Evolutionary conservation across 2,329 filamentous ascomycete genomes (phyloP).

Genomic region (Eutypella sp.): DNA sequence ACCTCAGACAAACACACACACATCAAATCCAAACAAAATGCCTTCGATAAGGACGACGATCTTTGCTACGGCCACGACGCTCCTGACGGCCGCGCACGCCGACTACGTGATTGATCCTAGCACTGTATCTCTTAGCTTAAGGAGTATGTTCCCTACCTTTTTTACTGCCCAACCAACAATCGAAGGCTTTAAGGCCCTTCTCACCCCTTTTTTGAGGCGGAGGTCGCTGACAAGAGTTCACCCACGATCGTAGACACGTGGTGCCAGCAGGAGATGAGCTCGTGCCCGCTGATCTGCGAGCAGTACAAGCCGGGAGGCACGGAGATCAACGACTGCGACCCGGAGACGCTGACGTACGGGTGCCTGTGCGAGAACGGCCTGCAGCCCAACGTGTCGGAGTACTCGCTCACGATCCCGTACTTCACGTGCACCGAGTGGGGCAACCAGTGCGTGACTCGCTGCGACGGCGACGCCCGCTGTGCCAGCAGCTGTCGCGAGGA

Average conservation of each 20-base stretch:
- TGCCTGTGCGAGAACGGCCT: slow-evolving; percentile 66
- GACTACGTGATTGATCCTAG: slow-evolving; percentile 59
- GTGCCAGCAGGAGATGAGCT: slow-evolving; percentile 58
- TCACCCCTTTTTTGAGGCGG: not conserved
- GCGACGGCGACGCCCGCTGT: slow-evolving; percentile 54
- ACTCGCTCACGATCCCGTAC: slow-evolving; percentile 73
- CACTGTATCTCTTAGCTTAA: slow-evolving; percentile 46
- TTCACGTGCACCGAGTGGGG: slow-evolving; percentile 70
- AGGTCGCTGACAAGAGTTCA: not conserved
- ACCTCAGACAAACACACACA: too few relatives aligned
- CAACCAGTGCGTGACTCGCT: slow-evolving; percentile 59
- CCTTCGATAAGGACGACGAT: slow-evolving; percentile 48
- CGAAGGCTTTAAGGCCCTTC: slow-evolving; percentile 3
- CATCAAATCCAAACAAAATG: slow-evolving; percentile 38
- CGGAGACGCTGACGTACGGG: slow-evolving; percentile 59
- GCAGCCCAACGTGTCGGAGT: slow-evolving; percentile 69
- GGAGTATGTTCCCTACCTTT: slow-evolving; percentile 39
- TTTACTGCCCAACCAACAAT: not conserved
- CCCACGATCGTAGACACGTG: slow-evolving; percentile 41
- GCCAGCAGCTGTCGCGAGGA: slow-evolving; percentile 56
- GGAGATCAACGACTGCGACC: slow-evolving; percentile 60
- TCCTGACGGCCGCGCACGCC: slow-evolving; percentile 48
- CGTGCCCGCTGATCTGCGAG: slow-evolving; percentile 69
- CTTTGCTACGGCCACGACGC: slow-evolving; percentile 49
- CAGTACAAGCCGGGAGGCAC: slow-evolving; percentile 50